Percentiles rank a stretch among this genome's conserved stretches.
These are phyloP conservation scores for Harringtonia lauricola DNA, from an alignment of 2,329 filamentous ascomycete species.

Conservation along the genomic window DNA sequence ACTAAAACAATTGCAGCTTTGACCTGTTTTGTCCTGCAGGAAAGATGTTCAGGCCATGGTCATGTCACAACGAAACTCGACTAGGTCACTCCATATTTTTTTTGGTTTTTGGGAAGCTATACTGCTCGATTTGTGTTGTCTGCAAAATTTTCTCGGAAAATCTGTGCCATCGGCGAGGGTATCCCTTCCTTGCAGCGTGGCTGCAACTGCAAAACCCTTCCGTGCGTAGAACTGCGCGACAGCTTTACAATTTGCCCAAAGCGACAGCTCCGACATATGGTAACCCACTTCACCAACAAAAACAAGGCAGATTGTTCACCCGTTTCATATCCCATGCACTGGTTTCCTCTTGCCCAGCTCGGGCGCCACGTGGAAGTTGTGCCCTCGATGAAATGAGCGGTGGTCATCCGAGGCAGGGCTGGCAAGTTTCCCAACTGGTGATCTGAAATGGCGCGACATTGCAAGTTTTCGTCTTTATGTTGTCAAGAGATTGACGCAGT, in stretches of 20 bases:
- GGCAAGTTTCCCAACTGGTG: background rate
- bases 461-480: background rate
- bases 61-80: no score
- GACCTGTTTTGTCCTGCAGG: no score
- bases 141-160: background rate
- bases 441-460: background rate
- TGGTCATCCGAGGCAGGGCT: no score
- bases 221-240: background rate
- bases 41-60: no score
- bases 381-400: no score
- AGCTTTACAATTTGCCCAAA: background rate
- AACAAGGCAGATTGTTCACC: background rate
- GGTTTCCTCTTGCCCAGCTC: background rate
- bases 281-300: background rate
- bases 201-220: slow-evolving; percentile 1
- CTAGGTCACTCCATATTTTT: background rate
- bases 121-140: slow-evolving; percentile 3
- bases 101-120: background rate
- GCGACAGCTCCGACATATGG: background rate
- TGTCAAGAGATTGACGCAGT: background rate
- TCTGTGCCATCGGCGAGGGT: slow-evolving; percentile 1
- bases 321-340: background rate
- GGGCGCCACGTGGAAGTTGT: no score
- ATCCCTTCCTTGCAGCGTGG: slow-evolving; percentile 3
- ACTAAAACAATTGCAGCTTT: no score